These are phyloP conservation scores for Cladophialophora chaetospira DNA, from an alignment of 2,329 filamentous ascomycete species.

Conservation along the genomic window DNA sequence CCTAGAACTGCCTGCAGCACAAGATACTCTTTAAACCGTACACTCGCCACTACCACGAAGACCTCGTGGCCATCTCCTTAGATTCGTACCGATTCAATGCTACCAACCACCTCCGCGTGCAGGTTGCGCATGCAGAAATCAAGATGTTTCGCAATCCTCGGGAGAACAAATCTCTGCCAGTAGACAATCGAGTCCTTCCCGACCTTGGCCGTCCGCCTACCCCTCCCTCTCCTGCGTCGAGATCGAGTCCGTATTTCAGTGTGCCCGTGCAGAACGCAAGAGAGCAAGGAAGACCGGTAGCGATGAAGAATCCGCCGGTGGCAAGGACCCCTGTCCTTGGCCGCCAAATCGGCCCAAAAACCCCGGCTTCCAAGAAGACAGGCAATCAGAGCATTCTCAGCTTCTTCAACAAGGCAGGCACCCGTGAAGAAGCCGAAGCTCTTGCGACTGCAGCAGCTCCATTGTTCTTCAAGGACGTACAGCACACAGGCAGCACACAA, in stretches of 20 bases:
- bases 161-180: conserved; percentile 16
- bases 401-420: conserved; percentile 56
- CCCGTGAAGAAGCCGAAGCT: conserved; percentile 32
- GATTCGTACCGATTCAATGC: no score
- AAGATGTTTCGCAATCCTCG: conserved; percentile 33
- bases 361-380: conserved; percentile 23
- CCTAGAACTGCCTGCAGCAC: not conserved
- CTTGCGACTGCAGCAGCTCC: conserved; percentile 34
- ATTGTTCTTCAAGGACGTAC: conserved; percentile 41
- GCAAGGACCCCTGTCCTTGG: conserved; percentile 22
- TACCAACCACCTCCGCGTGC: not conserved
- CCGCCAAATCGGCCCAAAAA: conserved; percentile 23
- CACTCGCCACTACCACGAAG: not conserved
- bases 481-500: not conserved
- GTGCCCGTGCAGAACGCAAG: not conserved
- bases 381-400: conserved; percentile 55
- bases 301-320: conserved; percentile 14
- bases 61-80: no score
- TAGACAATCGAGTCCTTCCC: conserved; percentile 17
- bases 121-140: conserved; percentile 4
- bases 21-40: not conserved
- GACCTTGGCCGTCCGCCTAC: conserved; percentile 29
- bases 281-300: conserved; percentile 24
- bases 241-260: conserved; percentile 14
- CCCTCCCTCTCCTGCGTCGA: conserved; percentile 14